phyloP scores from a whole-genome alignment of 2,329 filamentous ascomycete genomes.

The Trichoderma pleuroti region DNA sequence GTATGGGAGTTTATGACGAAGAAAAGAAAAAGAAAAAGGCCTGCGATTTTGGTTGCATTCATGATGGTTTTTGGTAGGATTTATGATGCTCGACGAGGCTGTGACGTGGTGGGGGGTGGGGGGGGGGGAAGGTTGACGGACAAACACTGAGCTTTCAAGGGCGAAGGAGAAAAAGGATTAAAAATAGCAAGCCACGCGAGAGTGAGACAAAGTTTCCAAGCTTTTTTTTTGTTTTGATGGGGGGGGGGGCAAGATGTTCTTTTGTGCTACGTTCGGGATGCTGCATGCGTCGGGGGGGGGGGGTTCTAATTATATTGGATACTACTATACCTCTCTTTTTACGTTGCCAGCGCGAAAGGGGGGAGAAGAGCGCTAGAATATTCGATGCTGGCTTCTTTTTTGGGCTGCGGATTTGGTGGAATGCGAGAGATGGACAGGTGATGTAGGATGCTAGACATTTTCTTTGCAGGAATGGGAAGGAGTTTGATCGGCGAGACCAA shows the following conservation, averaged over 20 bases:
- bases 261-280: background rate
- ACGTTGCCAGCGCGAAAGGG: background rate
- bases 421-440: background rate
- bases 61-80: background rate
- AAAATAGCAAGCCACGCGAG: slow-evolving; percentile 1
- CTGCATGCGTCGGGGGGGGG: background rate
- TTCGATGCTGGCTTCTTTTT: background rate
- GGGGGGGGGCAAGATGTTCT: background rate
- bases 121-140: background rate
- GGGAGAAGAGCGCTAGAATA: background rate
- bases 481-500: background rate
- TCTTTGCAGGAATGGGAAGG: background rate
- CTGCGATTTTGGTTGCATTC: background rate
- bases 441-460: background rate
- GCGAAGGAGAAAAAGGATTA: background rate
- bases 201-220: background rate
- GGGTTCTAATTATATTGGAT: background rate
- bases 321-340: background rate
- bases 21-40: too few species aligned
- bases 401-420: background rate
- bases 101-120: background rate
- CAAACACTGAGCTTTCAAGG: background rate
- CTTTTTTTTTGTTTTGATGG: background rate
- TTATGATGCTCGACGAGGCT: background rate
- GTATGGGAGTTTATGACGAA: too few species aligned